Evolutionary conservation across 805 yeast genomes (phyloP).

Genomic region (Zygosaccharomyces bailii): DNA sequence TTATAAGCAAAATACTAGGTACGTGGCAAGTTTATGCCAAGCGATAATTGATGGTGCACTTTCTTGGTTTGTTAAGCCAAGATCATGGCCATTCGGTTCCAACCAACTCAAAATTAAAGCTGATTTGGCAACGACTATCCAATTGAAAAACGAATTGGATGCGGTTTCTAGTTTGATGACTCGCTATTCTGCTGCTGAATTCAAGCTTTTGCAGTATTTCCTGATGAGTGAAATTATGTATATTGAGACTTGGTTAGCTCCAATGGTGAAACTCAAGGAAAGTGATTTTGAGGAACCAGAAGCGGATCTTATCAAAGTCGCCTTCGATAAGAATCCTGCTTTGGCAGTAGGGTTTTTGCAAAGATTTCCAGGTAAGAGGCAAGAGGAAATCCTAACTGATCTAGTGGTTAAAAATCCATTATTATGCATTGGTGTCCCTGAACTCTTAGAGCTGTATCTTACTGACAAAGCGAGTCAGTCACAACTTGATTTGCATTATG

Average conservation of each 20-base stretch:
- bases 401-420: slow-evolving; percentile 57
- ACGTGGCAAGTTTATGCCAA: slow-evolving; percentile 41
- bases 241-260: slow-evolving; percentile 71
- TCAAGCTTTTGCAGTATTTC: slow-evolving; percentile 55
- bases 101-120: slow-evolving; percentile 67
- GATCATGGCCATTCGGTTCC: slow-evolving; percentile 80
- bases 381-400: slow-evolving; percentile 38
- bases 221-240: slow-evolving; percentile 71
- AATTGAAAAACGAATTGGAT: slow-evolving; percentile 39
- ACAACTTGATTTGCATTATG: slow-evolving; percentile 29
- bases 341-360: slow-evolving; percentile 68
- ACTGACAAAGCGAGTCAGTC: slow-evolving; percentile 2
- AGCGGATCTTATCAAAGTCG: slow-evolving; percentile 43
- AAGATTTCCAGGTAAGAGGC: slow-evolving; percentile 42
- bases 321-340: slow-evolving; percentile 65
- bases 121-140: slow-evolving; percentile 58
- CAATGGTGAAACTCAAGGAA: slow-evolving; percentile 30
- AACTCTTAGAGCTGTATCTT: slow-evolving; percentile 21
- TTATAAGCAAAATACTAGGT: slow-evolving; percentile 45
- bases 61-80: slow-evolving; percentile 68
- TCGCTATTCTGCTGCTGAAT: slow-evolving; percentile 44
- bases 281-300: slow-evolving; percentile 38
- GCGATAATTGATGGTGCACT: slow-evolving; percentile 63
- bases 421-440: slow-evolving; percentile 33
- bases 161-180: slow-evolving; percentile 20